These are phyloP conservation scores for Tuber melanosporum DNA, from an alignment of 495 filamentous ascomycete species.

Conservation along the genomic window DNA sequence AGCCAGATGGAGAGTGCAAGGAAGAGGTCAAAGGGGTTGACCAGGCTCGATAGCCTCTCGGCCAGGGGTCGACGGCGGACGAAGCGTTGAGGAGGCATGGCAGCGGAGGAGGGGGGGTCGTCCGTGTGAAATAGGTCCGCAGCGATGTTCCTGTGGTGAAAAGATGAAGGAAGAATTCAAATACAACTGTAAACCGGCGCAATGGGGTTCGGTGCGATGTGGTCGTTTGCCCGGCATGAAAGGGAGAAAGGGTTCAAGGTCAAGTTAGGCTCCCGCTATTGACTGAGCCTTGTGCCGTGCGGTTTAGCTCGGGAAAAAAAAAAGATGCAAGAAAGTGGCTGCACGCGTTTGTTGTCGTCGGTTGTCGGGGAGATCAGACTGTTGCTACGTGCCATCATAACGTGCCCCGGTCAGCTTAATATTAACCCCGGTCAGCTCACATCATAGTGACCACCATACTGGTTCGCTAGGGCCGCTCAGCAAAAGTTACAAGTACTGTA, in stretches of 20 bases:
- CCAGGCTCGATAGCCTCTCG: constrained; percentile 67
- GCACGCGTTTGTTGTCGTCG: not conserved
- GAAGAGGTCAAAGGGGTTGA: constrained; percentile 83
- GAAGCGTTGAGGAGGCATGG: constrained; percentile 60
- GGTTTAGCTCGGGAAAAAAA: not conserved
- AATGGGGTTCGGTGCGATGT: not conserved
- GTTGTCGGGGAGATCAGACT: not conserved
- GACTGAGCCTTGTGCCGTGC: not conserved
- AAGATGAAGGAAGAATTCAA: not conserved
- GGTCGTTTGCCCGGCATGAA: not conserved
- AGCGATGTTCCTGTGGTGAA: not conserved
- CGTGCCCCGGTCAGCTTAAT: not conserved
- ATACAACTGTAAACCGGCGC: not conserved
- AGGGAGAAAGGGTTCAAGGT: not conserved
- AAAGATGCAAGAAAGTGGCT: not conserved
- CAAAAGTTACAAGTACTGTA: no score
- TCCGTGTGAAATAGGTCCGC: not conserved
- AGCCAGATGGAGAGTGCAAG: constrained; percentile 86
- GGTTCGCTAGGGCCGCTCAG: not conserved
- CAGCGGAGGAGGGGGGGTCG: constrained; percentile 2
- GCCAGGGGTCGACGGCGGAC: constrained; percentile 69
- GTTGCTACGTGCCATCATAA: not conserved
- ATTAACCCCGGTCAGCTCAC: not conserved
- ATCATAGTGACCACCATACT: not conserved
- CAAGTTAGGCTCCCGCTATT: not conserved